A percentile compares a stretch with the other conserved stretches of the same genome.
Evolutionary conservation across 306 rosid genomes (phyloP).

Genomic region (Trifolium subterraneum): DNA sequence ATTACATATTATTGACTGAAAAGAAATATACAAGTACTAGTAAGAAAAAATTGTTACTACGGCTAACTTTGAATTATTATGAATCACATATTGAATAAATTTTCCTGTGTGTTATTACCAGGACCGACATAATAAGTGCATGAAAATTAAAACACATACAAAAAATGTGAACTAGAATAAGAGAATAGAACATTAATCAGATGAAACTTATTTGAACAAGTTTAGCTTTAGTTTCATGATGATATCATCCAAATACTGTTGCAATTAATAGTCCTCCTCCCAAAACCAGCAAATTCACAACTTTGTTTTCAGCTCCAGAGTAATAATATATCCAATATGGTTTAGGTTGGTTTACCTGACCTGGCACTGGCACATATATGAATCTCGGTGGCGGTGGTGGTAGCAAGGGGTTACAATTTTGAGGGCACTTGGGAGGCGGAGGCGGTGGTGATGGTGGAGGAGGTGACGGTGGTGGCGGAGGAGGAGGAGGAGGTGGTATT

Average conservation of each 20-base stretch:
- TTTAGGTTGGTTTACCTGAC: slow-evolving; percentile 49
- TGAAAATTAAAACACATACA: slow-evolving; percentile 31
- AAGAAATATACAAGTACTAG: not conserved
- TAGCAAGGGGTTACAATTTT: slow-evolving; percentile 40
- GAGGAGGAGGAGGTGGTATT: not conserved
- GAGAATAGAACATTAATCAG: slow-evolving; percentile 33
- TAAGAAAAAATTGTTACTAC: not conserved
- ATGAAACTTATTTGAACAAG: slow-evolving; percentile 30
- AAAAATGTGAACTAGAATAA: slow-evolving; percentile 43
- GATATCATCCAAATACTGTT: slow-evolving; percentile 41
- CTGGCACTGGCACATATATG: slow-evolving; percentile 72
- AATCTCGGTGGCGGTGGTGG: slow-evolving; percentile 69
- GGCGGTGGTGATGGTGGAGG: slow-evolving; percentile 27
- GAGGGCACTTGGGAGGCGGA: slow-evolving; percentile 12
- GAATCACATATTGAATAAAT: slow-evolving; percentile 22
- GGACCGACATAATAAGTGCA: slow-evolving; percentile 26
- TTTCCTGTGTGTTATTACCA: not conserved
- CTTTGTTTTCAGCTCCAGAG: slow-evolving; percentile 48
- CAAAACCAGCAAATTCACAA: slow-evolving; percentile 42
- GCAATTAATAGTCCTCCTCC: slow-evolving; percentile 38
- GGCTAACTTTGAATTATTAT: slow-evolving; percentile 31
- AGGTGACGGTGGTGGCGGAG: slow-evolving; percentile 20
- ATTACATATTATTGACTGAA: not conserved
- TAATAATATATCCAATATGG: slow-evolving; percentile 50
- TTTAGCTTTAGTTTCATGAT: slow-evolving; percentile 40